These are phyloP conservation scores for Syzygium jambos DNA, from an alignment of 345 rosid genomes.

Conservation along the genomic window DNA sequence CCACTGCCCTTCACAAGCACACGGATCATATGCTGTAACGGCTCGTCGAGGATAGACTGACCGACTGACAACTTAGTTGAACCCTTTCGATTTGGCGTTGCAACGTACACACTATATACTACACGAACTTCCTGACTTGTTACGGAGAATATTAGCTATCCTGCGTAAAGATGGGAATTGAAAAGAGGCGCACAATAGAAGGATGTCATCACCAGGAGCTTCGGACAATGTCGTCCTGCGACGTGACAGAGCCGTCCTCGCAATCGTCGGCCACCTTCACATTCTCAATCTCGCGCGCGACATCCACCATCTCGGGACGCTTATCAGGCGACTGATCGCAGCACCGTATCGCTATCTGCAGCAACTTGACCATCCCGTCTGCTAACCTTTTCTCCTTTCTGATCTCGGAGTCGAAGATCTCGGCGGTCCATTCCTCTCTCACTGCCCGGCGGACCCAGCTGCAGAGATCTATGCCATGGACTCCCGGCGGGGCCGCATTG, in stretches of 20 bases:
- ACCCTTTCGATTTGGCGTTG: fast-evolving
- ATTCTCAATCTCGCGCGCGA: neutral
- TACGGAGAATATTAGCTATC: neutral
- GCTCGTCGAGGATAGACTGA: fast-evolving
- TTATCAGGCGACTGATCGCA: neutral
- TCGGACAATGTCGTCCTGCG: neutral
- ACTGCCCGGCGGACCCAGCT: conserved; percentile 52
- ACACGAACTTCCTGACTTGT: neutral
- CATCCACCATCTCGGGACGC: neutral
- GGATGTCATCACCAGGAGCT: neutral
- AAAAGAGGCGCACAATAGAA: neutral
- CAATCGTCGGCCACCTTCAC: neutral
- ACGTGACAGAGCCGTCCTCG: neutral
- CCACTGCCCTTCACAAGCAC: conserved; percentile 54
- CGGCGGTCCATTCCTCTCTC: conserved; percentile 60
- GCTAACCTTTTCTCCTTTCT: neutral
- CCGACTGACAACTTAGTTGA: neutral
- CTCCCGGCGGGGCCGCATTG: conserved; percentile 32
- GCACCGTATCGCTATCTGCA: neutral
- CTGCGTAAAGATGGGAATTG: neutral
- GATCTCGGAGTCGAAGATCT: conserved; percentile 16
- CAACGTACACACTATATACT: neutral
- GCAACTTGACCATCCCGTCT: neutral
- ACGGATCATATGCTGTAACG: fast-evolving
- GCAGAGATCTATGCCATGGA: conserved; percentile 8